Conservation (phyloP, 345 rosid species). For the Excoecaria agallocha region DNA sequence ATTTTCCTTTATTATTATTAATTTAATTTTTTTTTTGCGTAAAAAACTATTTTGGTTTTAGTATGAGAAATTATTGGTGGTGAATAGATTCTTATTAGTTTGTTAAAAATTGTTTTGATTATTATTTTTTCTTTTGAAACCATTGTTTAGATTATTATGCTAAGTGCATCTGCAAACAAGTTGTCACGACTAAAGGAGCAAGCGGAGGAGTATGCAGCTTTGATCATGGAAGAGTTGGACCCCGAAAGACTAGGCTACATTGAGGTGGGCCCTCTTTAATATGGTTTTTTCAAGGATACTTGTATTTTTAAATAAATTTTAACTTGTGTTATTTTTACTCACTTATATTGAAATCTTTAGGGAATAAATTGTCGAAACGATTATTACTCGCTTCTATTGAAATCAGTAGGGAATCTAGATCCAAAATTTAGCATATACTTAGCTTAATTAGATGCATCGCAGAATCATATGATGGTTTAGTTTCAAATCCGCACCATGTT, state of each 20-base stretch:
- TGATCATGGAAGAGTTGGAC: constrained; percentile 98
- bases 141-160: constrained; percentile 66
- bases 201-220: constrained; percentile 97
- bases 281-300: background rate
- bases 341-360: background rate
- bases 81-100: background rate
- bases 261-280: constrained; percentile 56
- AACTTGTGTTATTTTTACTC: background rate
- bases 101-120: background rate
- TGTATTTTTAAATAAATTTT: constrained; percentile 1
- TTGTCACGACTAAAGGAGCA: constrained; percentile 88
- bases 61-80: background rate
- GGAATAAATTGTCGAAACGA: background rate
- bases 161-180: constrained; percentile 96
- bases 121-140: too few relatives aligned
- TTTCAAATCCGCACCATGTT: constrained; percentile 7
- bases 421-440: background rate
- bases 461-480: background rate
- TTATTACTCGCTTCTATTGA: background rate
- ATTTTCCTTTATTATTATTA: background rate
- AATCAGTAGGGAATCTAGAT: background rate
- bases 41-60: background rate
- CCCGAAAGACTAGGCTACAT: constrained; percentile 97
- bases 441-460: background rate
- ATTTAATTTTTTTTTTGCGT: too few relatives aligned